Evolutionary conservation across 108 stramenopile species (phyloP), one percentile per base, ranked within the genome.

Genomic region (Nitzschia inconspicua): DNA sequence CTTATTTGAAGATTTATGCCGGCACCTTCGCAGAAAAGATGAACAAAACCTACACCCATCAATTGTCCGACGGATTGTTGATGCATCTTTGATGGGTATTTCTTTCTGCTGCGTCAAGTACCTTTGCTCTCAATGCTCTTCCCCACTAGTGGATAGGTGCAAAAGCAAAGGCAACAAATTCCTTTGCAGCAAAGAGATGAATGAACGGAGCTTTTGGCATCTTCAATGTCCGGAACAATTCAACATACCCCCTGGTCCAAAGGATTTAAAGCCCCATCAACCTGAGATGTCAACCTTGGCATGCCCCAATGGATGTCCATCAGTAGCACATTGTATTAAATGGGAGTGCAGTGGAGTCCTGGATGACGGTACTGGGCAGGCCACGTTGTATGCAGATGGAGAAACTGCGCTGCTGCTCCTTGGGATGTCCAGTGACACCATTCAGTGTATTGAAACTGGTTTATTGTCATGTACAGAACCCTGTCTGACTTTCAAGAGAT

Each of bases 271-370:
- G 16, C 13, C 29, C 23, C 20, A 10, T 50, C 34, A 9, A 8
- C 29, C 29, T 3, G 47, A n/a, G n/a, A n/a, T n/a, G n/a, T n/a
- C 41, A 24, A 26, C 2, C 2, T 31, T 64, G 20, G 30, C 30
- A 4, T 80, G 82, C 66, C 74, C 85, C 10, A 68, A 76, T 43
- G 44, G 66, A 14, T 74, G 76, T 54, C 44, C 58, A 4, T 25
- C 27, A 2, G 39, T 62, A 29, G 49, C 43, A 7, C 72, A 70
- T 50, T 75, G 41, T 47, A 59, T 93, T 18, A 78, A 80, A 55
- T 93, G 92, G 92, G 88, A 93, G 63, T 90, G 88, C 68, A 90
- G 83, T 54, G 86, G 83, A 4, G 57, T 84, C 37, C 49, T 90
- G 23, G 88, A 93, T 55, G 92, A 93, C 57, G 85, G 86, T 5